Conservation (phyloP, 352 stramenopile genomes). For the Blastocystis sp. region DNA sequence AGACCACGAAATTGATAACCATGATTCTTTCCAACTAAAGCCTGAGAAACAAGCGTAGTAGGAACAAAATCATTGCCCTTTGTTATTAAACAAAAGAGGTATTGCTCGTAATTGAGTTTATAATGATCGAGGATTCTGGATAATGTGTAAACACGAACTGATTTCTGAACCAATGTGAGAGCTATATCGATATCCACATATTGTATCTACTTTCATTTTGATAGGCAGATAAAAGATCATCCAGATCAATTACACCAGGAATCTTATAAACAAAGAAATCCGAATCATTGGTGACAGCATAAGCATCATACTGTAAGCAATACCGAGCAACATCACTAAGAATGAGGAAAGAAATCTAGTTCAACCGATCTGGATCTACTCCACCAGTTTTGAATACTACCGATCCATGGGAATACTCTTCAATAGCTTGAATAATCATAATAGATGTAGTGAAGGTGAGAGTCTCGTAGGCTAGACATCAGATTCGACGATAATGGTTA, state of each 20-base stretch:
- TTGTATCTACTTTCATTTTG: neutral
- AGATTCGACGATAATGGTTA: neutral
- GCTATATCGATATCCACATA: neutral
- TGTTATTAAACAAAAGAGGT: neutral
- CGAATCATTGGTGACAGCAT: conserved; percentile 48
- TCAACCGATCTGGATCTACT: conserved; percentile 32
- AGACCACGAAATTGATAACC: neutral
- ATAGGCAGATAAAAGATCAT: neutral
- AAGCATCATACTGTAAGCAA: neutral
- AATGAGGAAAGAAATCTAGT: neutral
- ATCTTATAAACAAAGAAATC: conserved; percentile 30
- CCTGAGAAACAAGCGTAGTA: neutral
- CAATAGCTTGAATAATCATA: neutral
- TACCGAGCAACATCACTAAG: neutral
- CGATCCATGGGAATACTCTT: neutral
- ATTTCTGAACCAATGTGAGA: neutral
- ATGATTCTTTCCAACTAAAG: neutral
- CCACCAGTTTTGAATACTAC: neutral
- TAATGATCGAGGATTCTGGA: neutral
- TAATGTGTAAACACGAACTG: neutral
- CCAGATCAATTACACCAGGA: conserved; percentile 25
- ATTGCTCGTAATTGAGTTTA: neutral
- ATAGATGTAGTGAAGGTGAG: neutral
- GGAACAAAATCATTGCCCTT: conserved; percentile 20
- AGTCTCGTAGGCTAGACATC: neutral